Evolutionary conservation across 495 filamentous ascomycete genomes (phyloP).

Genomic region (Delitschia confertaspora): DNA sequence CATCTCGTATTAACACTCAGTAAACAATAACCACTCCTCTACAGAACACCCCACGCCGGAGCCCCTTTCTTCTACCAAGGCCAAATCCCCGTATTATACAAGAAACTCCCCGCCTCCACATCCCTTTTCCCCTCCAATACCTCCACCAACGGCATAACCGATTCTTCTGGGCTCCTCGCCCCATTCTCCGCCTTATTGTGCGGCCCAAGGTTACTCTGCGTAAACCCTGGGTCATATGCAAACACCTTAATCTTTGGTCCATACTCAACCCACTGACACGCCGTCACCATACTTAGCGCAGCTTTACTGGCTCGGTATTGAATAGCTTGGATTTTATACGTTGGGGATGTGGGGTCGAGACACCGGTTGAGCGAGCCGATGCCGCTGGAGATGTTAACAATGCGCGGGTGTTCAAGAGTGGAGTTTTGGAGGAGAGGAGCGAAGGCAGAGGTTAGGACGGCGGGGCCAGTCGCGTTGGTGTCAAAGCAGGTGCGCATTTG

Average conservation of each 20-base stretch:
- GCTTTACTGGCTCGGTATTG: slow-evolving; percentile 31
- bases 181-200: slow-evolving; percentile 26
- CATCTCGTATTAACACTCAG: no score
- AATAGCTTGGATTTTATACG: slow-evolving; percentile 5
- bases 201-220: slow-evolving; percentile 33
- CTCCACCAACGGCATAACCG: slow-evolving; percentile 23
- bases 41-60: not conserved
- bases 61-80: slow-evolving; percentile 9
- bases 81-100: slow-evolving; percentile 26
- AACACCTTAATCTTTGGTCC: slow-evolving; percentile 30
- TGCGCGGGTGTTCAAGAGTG: slow-evolving; percentile 22
- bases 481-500: slow-evolving; percentile 18
- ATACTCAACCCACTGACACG: slow-evolving; percentile 14
- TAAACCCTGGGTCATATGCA: slow-evolving; percentile 27
- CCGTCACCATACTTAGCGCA: slow-evolving; percentile 29
- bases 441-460: slow-evolving; percentile 27
- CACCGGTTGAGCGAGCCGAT: slow-evolving; percentile 27
- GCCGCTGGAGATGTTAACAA: slow-evolving; percentile 32
- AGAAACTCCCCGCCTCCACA: slow-evolving; percentile 34
- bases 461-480: slow-evolving; percentile 34
- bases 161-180: slow-evolving; percentile 26
- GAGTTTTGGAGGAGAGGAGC: slow-evolving; percentile 28
- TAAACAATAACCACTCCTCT: not conserved
- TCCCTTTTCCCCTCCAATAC: slow-evolving; percentile 33
- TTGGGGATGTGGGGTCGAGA: slow-evolving; percentile 24